phyloP scores from a whole-genome alignment of 164 flowering plant genomes.

The Vitis vinifera region ASM3070453v1 NC_081817.1:10967501-10968000 shows the following conservation, averaged over 20 bases:
- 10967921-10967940: slow-evolving; percentile 36
- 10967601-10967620: background rate
- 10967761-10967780: slow-evolving; percentile 62
- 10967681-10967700: slow-evolving; percentile 19
- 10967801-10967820: slow-evolving; percentile 53
- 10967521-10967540: no score
- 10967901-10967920: slow-evolving; percentile 60
- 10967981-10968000: slow-evolving; percentile 9
- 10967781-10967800: slow-evolving; percentile 49
- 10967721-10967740: slow-evolving; percentile 55
- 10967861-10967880: slow-evolving; percentile 46
- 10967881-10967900: slow-evolving; percentile 63
- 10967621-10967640: background rate
- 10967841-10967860: slow-evolving; percentile 39
- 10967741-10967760: slow-evolving; percentile 48
- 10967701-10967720: slow-evolving; percentile 49
- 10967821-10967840: slow-evolving; percentile 72
- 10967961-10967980: slow-evolving; percentile 30
- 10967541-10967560: no score
- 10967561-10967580: no score
- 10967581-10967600: no score
- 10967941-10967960: slow-evolving; percentile 35
- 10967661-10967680: background rate
- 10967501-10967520: no score
- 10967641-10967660: background rate